phyloP scores from a whole-genome alignment of 2,329 filamentous ascomycete species.

The Arthrobotrys sphaeroides region DNA sequence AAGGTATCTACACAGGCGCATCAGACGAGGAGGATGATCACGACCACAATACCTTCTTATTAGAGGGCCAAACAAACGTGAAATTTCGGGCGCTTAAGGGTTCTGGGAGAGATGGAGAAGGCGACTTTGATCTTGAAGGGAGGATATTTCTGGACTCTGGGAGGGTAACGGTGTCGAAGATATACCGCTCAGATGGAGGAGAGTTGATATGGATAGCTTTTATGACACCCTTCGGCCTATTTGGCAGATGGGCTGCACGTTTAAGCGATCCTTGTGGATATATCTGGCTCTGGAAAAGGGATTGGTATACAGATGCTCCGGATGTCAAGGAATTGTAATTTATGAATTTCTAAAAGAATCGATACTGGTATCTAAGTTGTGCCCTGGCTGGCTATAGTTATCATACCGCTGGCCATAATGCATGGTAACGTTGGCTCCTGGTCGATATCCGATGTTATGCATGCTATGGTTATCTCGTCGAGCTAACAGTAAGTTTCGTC shows the following conservation, averaged over 20 bases:
- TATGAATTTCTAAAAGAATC: too few species aligned
- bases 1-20: not conserved
- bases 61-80: not conserved
- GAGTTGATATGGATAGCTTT: not conserved
- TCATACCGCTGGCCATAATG: too few species aligned
- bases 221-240: slow-evolving; percentile 47
- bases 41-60: not conserved
- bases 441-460: too few species aligned
- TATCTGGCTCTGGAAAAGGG: slow-evolving; percentile 42
- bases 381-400: too few species aligned
- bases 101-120: slow-evolving; percentile 5
- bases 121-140: slow-evolving; percentile 9
- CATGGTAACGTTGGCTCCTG: too few species aligned
- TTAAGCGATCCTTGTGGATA: not conserved
- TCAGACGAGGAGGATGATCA: not conserved
- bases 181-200: not conserved
- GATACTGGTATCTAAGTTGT: too few species aligned
- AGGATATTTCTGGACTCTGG: slow-evolving; percentile 12
- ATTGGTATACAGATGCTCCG: not conserved
- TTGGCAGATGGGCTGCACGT: slow-evolving; percentile 10
- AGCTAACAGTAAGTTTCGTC: too few species aligned
- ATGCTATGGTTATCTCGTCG: too few species aligned
- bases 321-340: not conserved
- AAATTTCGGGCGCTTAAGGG: not conserved
- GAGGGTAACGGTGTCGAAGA: slow-evolving; percentile 4